Evolutionary conservation across 495 filamentous ascomycete species (phyloP), one percentile per base, ranked within the genome.

Genomic region (Amniculicola lignicola): DNA sequence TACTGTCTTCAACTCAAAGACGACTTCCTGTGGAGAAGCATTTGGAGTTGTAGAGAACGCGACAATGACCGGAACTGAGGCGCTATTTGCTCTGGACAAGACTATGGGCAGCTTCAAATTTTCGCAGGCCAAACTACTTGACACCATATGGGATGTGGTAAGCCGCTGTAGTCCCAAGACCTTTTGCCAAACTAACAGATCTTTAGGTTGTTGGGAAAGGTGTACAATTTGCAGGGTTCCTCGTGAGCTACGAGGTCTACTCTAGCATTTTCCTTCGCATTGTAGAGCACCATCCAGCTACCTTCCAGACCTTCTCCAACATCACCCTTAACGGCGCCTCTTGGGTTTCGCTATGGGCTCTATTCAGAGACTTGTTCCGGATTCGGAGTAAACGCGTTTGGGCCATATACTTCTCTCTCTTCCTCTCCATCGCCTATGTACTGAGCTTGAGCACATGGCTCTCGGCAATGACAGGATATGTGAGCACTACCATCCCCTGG

Each of bases 391-490:
- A 41, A 37, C 18, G 41, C 27, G 54, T 31, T n/a, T 43, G 42
- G 48, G n/a, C 15, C 9, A 29, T 60, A 14, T 60, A 48, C 43
- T 36, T 48, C 9, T 60, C 38, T 36, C 47, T 60, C 15, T 16
- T 54, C 19, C 16, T 60, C 4, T 60, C 57, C 2, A 48, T 18
- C 15, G 2, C 42, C n/a, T 54, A 48, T 14, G 33, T 49, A 7
- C 18, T 60, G 38, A 15, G 15, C 9, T 16, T 60, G 16, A 49
- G 41, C 0, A 51, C 49, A 1, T 16, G 53, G 7, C 25, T 59
- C 12, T 36, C 36, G 12, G 57, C 57, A 3, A 60, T 60, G 42
- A 54, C 57, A 2, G 57, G 57, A 7, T 60, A 60, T 15, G 42
- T 47, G n/a, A 41, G 35, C 25, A 45, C 49, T 11, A 47, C 48